Evolutionary conservation across 106 monocot species (phyloP), one percentile per base, ranked within the genome.

Genomic region (Phalaenopsis aphrodite): DNA sequence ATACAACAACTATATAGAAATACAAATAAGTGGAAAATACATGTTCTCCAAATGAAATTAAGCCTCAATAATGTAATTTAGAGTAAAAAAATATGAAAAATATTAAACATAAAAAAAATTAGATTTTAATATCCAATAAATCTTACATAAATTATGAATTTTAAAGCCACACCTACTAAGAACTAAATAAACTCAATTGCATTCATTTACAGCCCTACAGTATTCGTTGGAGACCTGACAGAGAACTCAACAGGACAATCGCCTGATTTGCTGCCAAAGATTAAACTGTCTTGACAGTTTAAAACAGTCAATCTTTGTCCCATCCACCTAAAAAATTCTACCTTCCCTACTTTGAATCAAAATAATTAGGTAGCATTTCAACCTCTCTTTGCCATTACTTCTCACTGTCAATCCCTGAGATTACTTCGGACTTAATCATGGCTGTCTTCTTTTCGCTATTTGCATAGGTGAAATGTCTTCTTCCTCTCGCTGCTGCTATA

Each of bases 311-410:
- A 65, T 65, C 64, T 65, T n/a, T 65, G 14, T 65, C 64, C 5
- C 64, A 5, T 65, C 10, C 21, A 65, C 7, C 64, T 5, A 8
- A 23, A 65, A 10, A 65, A 65, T 23, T 61, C 61, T 5, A 21
- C 10, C 3, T 23, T 4, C 5, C n/a, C 21, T 61, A 3, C 61
- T 2, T 57, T 17, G 15, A 61, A 61, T 61, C 61, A 21, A 19
- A 61, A 5, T 61, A 61, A 23, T 65, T 65, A 65, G 64, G 64
- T 65, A 65, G 24, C 64, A 24, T 65, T 65, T 65, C 64, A 65
- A 65, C 24, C 64, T 65, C 64, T 8, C 2, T 23, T 23, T 6
- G n/a, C 64, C 64, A 24, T 21, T 65, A 24, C 64, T 23, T 65
- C 64, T 10, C 64, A 65, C 64, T 5, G 24, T 65, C 64, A 65